Evolutionary conservation across 202 grass and related monocot genomes (phyloP).

Genomic region (Schoenoplectus tabernaemontani): DNA sequence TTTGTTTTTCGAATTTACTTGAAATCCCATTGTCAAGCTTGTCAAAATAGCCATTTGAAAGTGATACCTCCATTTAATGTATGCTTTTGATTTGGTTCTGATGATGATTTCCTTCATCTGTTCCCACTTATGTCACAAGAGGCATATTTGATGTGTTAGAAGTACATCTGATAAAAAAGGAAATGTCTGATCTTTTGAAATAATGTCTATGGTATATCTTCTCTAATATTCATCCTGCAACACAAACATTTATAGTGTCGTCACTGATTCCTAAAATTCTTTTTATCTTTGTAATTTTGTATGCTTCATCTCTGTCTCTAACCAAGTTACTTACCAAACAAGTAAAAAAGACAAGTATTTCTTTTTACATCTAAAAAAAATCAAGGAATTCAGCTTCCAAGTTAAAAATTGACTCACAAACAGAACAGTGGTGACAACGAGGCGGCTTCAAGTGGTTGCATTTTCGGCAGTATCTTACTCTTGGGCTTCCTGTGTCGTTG

Average conservation of each 20-base stretch:
- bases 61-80: too few species aligned
- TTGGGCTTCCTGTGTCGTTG: slow-evolving; percentile 30
- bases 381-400: not conserved
- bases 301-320: not conserved
- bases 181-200: not conserved
- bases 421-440: slow-evolving; percentile 94
- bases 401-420: slow-evolving; percentile 44
- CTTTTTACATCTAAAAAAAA: not conserved
- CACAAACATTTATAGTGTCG: not conserved
- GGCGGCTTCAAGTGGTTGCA: slow-evolving; percentile 90
- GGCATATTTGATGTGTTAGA: not conserved
- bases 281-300: not conserved
- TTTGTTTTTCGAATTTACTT: too few species aligned
- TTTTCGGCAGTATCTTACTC: slow-evolving; percentile 77
- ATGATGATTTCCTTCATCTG: not conserved
- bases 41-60: too few species aligned
- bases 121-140: not conserved
- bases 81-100: not conserved
- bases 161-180: not conserved
- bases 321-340: not conserved
- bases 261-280: not conserved
- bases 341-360: not conserved
- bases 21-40: too few species aligned
- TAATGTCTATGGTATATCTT: slow-evolving; percentile 3
- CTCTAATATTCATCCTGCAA: not conserved